Conservation (phyloP, 345 rosid species). For the Populus deltoides region DNA sequence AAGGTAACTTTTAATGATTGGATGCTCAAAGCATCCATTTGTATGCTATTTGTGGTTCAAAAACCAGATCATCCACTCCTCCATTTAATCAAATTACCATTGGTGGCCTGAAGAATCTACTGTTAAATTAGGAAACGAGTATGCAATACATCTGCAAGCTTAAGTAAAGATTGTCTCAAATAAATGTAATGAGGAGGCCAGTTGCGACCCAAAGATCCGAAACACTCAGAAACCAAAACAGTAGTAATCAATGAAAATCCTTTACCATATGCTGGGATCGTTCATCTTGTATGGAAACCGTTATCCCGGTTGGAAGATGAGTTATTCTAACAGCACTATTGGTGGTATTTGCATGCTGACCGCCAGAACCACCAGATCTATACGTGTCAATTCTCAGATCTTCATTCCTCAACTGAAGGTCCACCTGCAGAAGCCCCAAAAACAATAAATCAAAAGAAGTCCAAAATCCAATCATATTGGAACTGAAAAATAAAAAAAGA, state of each 20-base stretch:
- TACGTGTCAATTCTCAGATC: slow-evolving; percentile 89
- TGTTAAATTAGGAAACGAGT: neutral
- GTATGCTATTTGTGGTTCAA: neutral
- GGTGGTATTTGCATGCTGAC: slow-evolving; percentile 92
- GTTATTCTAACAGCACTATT: slow-evolving; percentile 90
- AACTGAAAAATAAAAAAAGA: neutral
- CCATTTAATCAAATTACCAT: neutral
- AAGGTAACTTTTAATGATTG: too few species aligned
- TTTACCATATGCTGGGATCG: slow-evolving; percentile 95
- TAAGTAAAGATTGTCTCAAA: neutral
- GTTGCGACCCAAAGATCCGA: neutral
- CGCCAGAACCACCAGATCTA: slow-evolving; percentile 89
- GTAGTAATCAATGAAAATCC: slow-evolving; percentile 1
- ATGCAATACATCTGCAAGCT: neutral
- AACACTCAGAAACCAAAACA: neutral
- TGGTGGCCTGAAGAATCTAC: neutral
- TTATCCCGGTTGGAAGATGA: slow-evolving; percentile 74
- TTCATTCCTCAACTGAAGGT: slow-evolving; percentile 85
- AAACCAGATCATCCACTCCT: neutral
- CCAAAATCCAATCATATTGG: neutral
- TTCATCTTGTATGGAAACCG: slow-evolving; percentile 90
- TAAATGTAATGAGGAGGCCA: neutral
- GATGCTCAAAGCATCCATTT: too few species aligned
- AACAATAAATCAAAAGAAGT: neutral
- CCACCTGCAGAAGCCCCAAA: slow-evolving; percentile 53